Base-by-base conservation (phyloP, 23 red algal genomes). In the Cyanidiococcus yangmingshanensis region DNA sequence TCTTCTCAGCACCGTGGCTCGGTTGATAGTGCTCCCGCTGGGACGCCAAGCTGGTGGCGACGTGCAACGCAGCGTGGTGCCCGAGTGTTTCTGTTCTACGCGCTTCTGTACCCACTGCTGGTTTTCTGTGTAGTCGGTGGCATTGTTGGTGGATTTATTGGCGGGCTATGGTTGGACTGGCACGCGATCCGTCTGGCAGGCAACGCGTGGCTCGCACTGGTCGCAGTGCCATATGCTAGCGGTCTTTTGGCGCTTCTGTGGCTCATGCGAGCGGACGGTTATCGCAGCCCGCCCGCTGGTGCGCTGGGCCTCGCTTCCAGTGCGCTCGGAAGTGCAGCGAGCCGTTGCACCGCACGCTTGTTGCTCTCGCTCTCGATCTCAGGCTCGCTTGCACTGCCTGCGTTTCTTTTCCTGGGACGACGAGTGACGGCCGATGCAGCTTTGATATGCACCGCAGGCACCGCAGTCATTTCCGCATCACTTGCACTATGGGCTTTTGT, bases 401-500 rank as follows among this genome's bases (percentile, higher is more conserved):
- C 63, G 63, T 25, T 35, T 32, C 63, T 71, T 7, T 71, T 71
- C 63, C 63, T 71, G n/a, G 12, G n/a, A 7, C 63, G 63, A 7
- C 63, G 63, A 7, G 32, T 71, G n/a, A 7, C 21, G n/a, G 63
- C 63, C 7, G 63, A 71, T 7, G n/a, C 63, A 35, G 63, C 63
- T 29, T 7, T 71, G n/a, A 32, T 71, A 12, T 32, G 63, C 32
- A 71, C 32, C n/a, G n/a, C 32, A 35, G 63, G 63, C 63, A 71
- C 63, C 63, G n/a, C 32, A 7, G 21, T 71, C 12, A 71, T 71
- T 35, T 32, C 16, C 32, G 21, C 63, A 17, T 71, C 63, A 29
- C n/a, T 35, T 3, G 63, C 63, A 29, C 63, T 71, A 35, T 71
- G 63, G 63, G 63, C 63, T 12, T 71, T 71, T 30, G 32, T 71